Base-by-base conservation (phyloP, 352 stramenopile genomes). In the Pseudoperonospora humuli region DNA sequence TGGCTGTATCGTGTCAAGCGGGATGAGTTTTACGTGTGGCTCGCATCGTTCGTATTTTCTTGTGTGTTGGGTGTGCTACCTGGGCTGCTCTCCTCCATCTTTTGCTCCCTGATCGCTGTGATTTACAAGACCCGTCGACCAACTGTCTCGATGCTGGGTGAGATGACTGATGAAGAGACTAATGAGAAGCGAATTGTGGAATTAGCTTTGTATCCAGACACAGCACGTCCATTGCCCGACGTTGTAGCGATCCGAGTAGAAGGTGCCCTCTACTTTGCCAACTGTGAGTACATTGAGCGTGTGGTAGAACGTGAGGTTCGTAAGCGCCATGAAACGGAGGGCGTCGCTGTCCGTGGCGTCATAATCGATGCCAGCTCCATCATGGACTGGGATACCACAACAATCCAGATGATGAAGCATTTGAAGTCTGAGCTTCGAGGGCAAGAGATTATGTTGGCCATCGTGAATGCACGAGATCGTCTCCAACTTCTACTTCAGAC, bases 341-440 rank as follows among this genome's bases (percentile, higher is more conserved):
- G 24, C 8, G 65, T 76, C 20, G 43, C 32, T 23, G 69, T 84
- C 26, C 59, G 58, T 26, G 75, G 75, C 24, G 71, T 86, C 25
- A 61, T 83, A 5, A 84, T 89, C 34, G 79, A 91, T 39, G 75
- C 76, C 21, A 62, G 65, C 17, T 88, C 67, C 35, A 80, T 88
- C 41, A 87, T 87, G 71, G 79, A 91, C 36, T 86, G 77, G 68
- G 79, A 91, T 50, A 84, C 74, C 8, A 91, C 79, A 0, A 87
- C 79, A 13, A 86, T 91, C 29, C 79, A 91, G 47, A 86, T 87
- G 74, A 86, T 91, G 70, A 87, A 91, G 43, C 67, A 82, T 32
- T 48, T 91, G 23, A 75, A 84, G 33, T 50, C 71, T 27, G 70
- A 86, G 21, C 57, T 91, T 23, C 53, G 60, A 17, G 29, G 54